Base-by-base conservation (phyloP, 805 yeast species). In the baker's yeast (Saccharomyces cerevisiae) region DNA sequence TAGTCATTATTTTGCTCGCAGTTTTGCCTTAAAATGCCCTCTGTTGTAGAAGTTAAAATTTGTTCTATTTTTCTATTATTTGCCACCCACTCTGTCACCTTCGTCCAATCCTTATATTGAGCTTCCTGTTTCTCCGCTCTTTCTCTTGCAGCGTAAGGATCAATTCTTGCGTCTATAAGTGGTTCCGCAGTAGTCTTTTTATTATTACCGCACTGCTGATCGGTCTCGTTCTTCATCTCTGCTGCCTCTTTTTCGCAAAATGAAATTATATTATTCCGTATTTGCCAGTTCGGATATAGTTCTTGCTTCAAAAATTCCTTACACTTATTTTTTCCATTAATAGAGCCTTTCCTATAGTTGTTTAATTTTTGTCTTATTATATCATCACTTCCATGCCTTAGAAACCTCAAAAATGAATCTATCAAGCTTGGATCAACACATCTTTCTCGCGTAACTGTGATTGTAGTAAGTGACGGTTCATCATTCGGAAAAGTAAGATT, bases 61-160 rank as follows among this genome's bases (percentile, higher is more conserved):
- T 56, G 57, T 56, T 79, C 83, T 22, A 79, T 63, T 22, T 63
- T 62, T 22, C 57, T 55, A 55, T 78, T 80, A 59, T 76, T 78
- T 22, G 67, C 61, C 14, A 72, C 68, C 70, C 77, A 74, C 11
- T 60, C 66, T 6, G 55, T 53, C 9, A 78, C 51, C 4, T 57
- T 57, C n/a, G 64, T 61, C 51, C 70, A 69, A 14, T 67, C 64
- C 1, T 26, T 49, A 47, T 66, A 70, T 47, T 67, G 67, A 3
- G 59, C 54, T 17, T 70, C 70, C 17, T 67, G 63, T 21, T 65
- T 63, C 6, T 68, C 68, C 24, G 66, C 57, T 6, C 67, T 46
- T 48, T 77, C 79, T 51, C 75, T 71, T 10, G 72, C 68, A 3
- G 79, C 79, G 58, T 81, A 81, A 0, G 85, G 84, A 60, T 81